These are phyloP conservation scores for Aspergillus sp. DNA, from an alignment of 2,329 filamentous ascomycete species.

Conservation along the genomic window DNA sequence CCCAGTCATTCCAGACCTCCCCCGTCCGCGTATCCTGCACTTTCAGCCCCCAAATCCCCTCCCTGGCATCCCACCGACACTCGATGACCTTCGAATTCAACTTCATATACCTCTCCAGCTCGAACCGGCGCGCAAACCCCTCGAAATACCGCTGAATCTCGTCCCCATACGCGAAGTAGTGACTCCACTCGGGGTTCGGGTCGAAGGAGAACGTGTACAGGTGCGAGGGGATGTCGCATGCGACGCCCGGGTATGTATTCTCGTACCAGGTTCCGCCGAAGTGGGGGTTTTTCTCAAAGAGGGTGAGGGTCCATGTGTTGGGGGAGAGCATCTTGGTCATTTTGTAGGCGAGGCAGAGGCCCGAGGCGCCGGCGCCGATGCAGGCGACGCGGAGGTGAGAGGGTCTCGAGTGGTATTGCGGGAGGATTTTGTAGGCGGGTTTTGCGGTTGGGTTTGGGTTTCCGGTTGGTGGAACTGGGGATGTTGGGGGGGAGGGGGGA, in stretches of 20 bases:
- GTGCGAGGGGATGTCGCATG: slow-evolving; percentile 18
- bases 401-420: too few relatives aligned
- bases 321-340: too few relatives aligned
- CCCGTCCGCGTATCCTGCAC: slow-evolving; percentile 19
- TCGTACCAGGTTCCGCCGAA: slow-evolving; percentile 13
- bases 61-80: slow-evolving; percentile 19
- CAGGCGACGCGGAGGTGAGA: too few relatives aligned
- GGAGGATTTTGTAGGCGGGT: too few relatives aligned
- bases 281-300: not conserved
- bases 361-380: too few relatives aligned
- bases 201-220: slow-evolving; percentile 19
- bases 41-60: slow-evolving; percentile 20
- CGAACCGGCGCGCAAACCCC: slow-evolving; percentile 24
- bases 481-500: too few relatives aligned
- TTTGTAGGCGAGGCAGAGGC: too few relatives aligned
- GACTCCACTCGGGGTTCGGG: slow-evolving; percentile 27
- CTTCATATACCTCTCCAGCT: slow-evolving; percentile 28
- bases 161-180: slow-evolving; percentile 24
- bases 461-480: too few relatives aligned
- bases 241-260: slow-evolving; percentile 11
- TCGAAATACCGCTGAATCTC: slow-evolving; percentile 26
- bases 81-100: slow-evolving; percentile 13
- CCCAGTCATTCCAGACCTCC: too few relatives aligned
- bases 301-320: too few relatives aligned
- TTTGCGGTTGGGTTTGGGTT: too few relatives aligned